These are phyloP conservation scores for Talaromyces proteolyticus DNA, from an alignment of 495 filamentous ascomycete species.

Conservation along the genomic window DNA sequence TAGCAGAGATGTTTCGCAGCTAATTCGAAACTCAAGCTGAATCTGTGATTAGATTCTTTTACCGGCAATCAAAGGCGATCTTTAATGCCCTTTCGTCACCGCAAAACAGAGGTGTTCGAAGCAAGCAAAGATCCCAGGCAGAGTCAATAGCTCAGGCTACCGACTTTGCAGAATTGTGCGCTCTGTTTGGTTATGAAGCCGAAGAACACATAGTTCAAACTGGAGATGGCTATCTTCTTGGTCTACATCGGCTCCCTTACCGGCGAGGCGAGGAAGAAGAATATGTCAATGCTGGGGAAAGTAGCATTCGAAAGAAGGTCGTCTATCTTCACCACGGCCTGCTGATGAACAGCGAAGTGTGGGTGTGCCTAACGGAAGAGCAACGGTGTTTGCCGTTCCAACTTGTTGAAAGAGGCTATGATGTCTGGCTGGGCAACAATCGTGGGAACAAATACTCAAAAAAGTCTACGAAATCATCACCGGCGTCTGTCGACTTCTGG, in stretches of 20 bases:
- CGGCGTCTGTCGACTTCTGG: constrained; percentile 78
- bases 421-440: constrained; percentile 98
- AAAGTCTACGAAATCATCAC: constrained; percentile 71
- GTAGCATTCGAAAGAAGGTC: constrained; percentile 73
- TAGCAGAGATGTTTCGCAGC: not conserved
- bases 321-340: constrained; percentile 95
- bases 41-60: constrained; percentile 75
- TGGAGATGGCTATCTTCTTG: constrained; percentile 86
- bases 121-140: constrained; percentile 34
- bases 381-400: constrained; percentile 82
- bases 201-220: constrained; percentile 97
- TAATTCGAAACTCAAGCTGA: constrained; percentile 47
- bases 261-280: constrained; percentile 70
- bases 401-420: constrained; percentile 86
- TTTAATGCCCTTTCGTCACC: constrained; percentile 76
- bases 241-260: constrained; percentile 81
- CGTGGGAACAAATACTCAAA: constrained; percentile 98
- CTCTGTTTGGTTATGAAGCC: constrained; percentile 80
- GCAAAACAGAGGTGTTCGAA: constrained; percentile 56
- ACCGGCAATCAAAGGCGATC: constrained; percentile 69
- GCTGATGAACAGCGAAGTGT: constrained; percentile 98
- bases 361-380: constrained; percentile 87
- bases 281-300: constrained; percentile 62
- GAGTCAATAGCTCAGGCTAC: constrained; percentile 59
- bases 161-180: constrained; percentile 90